These are phyloP conservation scores for Kwoniella europaea DNA, from an alignment of 768 basidiomycete species.

Conservation along the genomic window DNA sequence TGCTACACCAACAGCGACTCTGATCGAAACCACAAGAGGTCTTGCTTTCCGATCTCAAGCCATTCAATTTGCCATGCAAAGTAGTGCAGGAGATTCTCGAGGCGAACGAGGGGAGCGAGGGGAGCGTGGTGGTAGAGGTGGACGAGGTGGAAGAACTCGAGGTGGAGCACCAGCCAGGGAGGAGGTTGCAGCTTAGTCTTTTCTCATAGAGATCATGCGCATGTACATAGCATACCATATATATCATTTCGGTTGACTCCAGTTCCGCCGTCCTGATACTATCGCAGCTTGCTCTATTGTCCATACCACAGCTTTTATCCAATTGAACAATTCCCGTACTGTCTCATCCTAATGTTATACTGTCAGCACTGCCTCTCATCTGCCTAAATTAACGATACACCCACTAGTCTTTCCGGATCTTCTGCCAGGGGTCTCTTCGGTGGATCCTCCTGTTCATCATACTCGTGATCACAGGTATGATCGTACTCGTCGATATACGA, in stretches of 20 bases:
- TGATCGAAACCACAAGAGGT: conserved; percentile 94
- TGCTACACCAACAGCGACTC: conserved; percentile 85
- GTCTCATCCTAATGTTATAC: conserved; percentile 45
- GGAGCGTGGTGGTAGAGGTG: conserved; percentile 31
- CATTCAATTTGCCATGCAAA: conserved; percentile 74
- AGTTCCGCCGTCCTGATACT: conserved; percentile 41
- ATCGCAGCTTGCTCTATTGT: conserved; percentile 56
- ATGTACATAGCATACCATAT: background rate
- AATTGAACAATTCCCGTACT: conserved; percentile 55
- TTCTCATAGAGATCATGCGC: conserved; percentile 11
- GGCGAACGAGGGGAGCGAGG: conserved; percentile 35
- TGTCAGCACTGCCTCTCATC: conserved; percentile 3
- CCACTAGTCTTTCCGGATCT: conserved; percentile 52
- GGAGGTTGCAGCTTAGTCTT: conserved; percentile 26
- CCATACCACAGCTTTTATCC: conserved; percentile 58
- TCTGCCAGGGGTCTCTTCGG: conserved; percentile 36
- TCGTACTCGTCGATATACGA: conserved; percentile 32
- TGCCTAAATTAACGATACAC: conserved; percentile 17
- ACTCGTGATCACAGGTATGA: conserved; percentile 27
- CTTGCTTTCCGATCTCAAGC: conserved; percentile 89
- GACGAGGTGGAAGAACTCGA: conserved; percentile 36
- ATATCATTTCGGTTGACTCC: conserved; percentile 26
- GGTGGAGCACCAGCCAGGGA: conserved; percentile 23
- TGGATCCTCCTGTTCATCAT: conserved; percentile 20
- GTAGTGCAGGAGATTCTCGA: conserved; percentile 40